phyloP scores from a whole-genome alignment of 768 basidiomycete species.

The Megacollybia marginata region DNA sequence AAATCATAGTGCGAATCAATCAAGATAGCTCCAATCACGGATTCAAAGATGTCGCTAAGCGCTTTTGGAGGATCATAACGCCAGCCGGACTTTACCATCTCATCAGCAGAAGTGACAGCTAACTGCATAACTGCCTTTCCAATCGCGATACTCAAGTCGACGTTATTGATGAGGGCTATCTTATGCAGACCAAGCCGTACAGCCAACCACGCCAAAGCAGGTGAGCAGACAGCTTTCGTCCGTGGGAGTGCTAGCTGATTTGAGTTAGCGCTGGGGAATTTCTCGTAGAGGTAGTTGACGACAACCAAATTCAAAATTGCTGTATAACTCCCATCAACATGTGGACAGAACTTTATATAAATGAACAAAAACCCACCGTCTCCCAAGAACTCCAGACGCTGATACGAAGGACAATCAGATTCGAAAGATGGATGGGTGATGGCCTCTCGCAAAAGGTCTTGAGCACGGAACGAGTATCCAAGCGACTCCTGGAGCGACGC shows the following conservation, averaged over 20 bases:
- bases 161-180: constrained; percentile 59
- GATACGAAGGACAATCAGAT: constrained; percentile 57
- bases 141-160: constrained; percentile 62
- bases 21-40: constrained; percentile 75
- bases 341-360: constrained; percentile 1
- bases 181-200: constrained; percentile 66
- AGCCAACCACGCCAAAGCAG: constrained; percentile 63
- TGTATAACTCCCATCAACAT: constrained; percentile 18
- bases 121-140: constrained; percentile 53
- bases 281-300: constrained; percentile 60
- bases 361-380: constrained; percentile 51
- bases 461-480: constrained; percentile 62
- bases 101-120: constrained; percentile 42
- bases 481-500: constrained; percentile 49
- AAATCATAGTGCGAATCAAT: constrained; percentile 74
- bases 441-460: constrained; percentile 65
- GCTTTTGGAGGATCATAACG: constrained; percentile 82
- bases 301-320: constrained; percentile 70
- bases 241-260: constrained; percentile 70
- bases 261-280: constrained; percentile 66
- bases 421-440: constrained; percentile 80
- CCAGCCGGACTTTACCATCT: constrained; percentile 69
- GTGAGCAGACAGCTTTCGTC: constrained; percentile 64
- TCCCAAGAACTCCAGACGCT: constrained; percentile 83
- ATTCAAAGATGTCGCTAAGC: constrained; percentile 79